Evolutionary conservation across 2,329 filamentous ascomycete genomes (phyloP).

Genomic region (Ampelomyces quisqualis): DNA sequence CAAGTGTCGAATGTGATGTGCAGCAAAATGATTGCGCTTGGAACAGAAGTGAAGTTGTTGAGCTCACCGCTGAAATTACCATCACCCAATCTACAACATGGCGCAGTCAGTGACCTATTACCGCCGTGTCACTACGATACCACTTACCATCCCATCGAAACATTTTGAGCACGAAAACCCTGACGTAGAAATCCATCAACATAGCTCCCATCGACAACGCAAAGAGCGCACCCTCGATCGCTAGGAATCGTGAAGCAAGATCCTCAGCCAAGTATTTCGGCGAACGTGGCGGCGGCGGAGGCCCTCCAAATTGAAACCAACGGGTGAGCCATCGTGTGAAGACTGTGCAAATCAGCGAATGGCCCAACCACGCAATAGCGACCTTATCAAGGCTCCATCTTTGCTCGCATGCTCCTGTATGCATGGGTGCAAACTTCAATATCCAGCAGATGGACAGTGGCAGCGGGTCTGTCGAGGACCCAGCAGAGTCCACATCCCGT

Average conservation of each 20-base stretch:
- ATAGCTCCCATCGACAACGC: slow-evolving; percentile 28
- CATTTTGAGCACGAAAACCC: slow-evolving; percentile 23
- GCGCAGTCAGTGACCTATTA: slow-evolving; percentile 11
- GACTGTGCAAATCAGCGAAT: background rate
- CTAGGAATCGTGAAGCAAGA: slow-evolving; percentile 41
- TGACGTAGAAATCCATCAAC: slow-evolving; percentile 22
- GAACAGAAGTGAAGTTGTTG: too few relatives aligned
- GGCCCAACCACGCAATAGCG: background rate
- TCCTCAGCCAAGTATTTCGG: slow-evolving; percentile 42
- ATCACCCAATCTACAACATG: slow-evolving; percentile 44
- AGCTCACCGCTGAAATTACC: slow-evolving; percentile 19
- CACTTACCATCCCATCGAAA: slow-evolving; percentile 24
- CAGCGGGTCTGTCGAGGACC: slow-evolving; percentile 4
- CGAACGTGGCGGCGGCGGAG: slow-evolving; percentile 13
- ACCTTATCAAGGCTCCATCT: background rate
- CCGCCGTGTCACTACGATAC: background rate
- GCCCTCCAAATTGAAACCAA: slow-evolving; percentile 10
- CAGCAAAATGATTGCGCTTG: too few relatives aligned
- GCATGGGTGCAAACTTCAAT: slow-evolving; percentile 13
- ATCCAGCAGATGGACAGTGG: slow-evolving; percentile 5
- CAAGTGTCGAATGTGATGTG: background rate
- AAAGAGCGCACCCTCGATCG: slow-evolving; percentile 44
- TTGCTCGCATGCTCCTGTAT: slow-evolving; percentile 7
- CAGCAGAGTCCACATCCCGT: slow-evolving; percentile 3
- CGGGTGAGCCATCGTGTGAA: slow-evolving; percentile 9